Conservation (phyloP, 139 green algal genomes). For the Chlamydomonas schloesseri region DNA sequence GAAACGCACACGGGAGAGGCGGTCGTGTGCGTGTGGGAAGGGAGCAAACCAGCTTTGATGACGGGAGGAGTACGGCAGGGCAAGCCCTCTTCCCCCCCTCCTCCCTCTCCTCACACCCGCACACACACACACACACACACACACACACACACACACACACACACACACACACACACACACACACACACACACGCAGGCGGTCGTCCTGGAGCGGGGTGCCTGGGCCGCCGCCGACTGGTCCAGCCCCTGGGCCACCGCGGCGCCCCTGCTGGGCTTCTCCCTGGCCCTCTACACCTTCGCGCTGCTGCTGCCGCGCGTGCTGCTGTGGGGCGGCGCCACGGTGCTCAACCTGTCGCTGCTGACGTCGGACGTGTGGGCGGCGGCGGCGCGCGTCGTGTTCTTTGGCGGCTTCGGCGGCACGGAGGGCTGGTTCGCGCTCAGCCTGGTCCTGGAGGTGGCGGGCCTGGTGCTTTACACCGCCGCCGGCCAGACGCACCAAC, state of each 20-base stretch:
- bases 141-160: too few relatives aligned
- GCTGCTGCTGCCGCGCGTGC: slow-evolving; percentile 66
- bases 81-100: too few relatives aligned
- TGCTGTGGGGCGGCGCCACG: slow-evolving; percentile 67
- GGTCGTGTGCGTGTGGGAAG: too few relatives aligned
- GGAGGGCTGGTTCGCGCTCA: slow-evolving; percentile 39
- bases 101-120: too few relatives aligned
- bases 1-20: too few relatives aligned
- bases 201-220: slow-evolving; percentile 50
- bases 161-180: too few relatives aligned
- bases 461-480: slow-evolving; percentile 48
- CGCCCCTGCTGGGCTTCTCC: slow-evolving; percentile 63
- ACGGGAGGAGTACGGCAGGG: too few relatives aligned
- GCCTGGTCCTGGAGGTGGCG: slow-evolving; percentile 28
- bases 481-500: slow-evolving; percentile 32
- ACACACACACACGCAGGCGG: slow-evolving; percentile 29
- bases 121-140: too few relatives aligned
- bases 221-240: slow-evolving; percentile 30
- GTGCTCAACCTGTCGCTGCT: slow-evolving; percentile 88
- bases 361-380: slow-evolving; percentile 77
- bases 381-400: slow-evolving; percentile 59
- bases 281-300: slow-evolving; percentile 78
- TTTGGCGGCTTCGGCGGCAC: slow-evolving; percentile 69
- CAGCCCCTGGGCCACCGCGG: background rate
- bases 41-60: too few relatives aligned